Percentiles rank a stretch among this genome's conserved stretches.
Conservation (phyloP, 257 asterid species). For the Lavandula angustifolia region DNA sequence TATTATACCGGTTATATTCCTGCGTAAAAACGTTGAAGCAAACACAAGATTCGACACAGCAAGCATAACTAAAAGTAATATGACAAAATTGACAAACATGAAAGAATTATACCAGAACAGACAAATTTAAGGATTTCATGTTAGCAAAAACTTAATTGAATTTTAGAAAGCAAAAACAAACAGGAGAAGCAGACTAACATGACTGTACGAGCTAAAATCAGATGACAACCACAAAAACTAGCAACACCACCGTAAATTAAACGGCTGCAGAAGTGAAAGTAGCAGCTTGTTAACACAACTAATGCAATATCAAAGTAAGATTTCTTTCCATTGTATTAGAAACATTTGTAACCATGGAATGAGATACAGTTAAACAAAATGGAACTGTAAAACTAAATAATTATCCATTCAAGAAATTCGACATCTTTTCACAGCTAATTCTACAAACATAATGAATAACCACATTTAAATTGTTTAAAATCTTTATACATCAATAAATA, state of each 20-base stretch:
- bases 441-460: too few species aligned
- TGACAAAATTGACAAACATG: not conserved
- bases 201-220: not conserved
- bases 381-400: too few species aligned
- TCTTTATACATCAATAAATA: too few species aligned
- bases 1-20: constrained; percentile 50
- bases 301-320: not conserved
- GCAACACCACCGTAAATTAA: not conserved
- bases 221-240: constrained; percentile 2
- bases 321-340: too few species aligned
- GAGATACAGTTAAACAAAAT: too few species aligned
- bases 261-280: too few species aligned
- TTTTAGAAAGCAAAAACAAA: not conserved
- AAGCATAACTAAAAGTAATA: constrained; percentile 5
- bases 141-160: not conserved
- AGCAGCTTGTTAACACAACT: not conserved
- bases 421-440: too few species aligned
- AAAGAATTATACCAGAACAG: constrained; percentile 6
- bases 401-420: too few species aligned
- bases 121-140: not conserved
- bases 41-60: constrained; percentile 16
- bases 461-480: too few species aligned
- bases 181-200: not conserved
- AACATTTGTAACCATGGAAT: too few species aligned
- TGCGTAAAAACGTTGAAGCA: constrained; percentile 37